Percentiles rank a stretch among this genome's conserved stretches.
These are phyloP conservation scores for Acanthamoeba royreba DNA, from an alignment of 208 protist genomes.

Conservation along the genomic window DNA sequence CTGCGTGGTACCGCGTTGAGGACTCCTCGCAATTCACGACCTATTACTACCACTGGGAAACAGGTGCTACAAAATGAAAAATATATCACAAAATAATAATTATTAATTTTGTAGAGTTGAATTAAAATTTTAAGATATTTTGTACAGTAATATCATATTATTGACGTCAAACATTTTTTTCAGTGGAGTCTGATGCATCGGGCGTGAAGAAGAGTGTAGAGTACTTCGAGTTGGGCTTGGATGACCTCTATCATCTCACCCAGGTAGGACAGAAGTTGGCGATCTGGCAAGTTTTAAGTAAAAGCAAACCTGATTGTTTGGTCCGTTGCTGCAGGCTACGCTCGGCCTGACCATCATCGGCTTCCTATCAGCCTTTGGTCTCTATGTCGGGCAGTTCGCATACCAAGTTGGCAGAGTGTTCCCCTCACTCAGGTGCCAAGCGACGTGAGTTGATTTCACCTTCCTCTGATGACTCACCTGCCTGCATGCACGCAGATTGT, in stretches of 20 bases:
- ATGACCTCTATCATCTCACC: background rate
- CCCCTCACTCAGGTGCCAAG: background rate
- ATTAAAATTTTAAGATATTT: no score
- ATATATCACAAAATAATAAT: no score
- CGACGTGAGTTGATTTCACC: background rate
- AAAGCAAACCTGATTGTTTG: no score
- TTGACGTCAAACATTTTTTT: background rate
- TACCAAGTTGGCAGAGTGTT: background rate
- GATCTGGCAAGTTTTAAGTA: no score
- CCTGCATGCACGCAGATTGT: background rate
- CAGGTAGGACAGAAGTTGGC: background rate
- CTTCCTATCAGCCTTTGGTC: background rate
- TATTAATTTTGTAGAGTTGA: no score
- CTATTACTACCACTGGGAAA: background rate
- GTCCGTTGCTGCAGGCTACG: background rate
- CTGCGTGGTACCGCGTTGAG: background rate
- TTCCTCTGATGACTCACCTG: background rate
- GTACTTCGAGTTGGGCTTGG: background rate
- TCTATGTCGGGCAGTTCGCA: background rate
- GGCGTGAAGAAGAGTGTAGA: background rate
- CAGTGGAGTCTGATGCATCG: background rate
- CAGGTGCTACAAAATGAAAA: background rate
- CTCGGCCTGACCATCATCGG: background rate
- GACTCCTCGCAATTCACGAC: background rate
- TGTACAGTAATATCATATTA: background rate